Conservation (phyloP, 352 stramenopile genomes). For the Blastocystis sp. region DNA sequence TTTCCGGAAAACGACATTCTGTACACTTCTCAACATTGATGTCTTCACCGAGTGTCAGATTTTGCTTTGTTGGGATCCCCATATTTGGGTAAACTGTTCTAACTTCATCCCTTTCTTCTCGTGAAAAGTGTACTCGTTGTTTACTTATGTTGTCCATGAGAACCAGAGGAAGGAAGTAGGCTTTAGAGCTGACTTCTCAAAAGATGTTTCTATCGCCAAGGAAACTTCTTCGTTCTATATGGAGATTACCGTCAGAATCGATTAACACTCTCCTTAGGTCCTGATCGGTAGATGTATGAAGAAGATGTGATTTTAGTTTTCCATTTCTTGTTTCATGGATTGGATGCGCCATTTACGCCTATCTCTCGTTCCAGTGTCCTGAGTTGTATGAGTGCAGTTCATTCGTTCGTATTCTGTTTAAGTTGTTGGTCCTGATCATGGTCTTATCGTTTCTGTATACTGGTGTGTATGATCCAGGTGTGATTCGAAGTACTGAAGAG, state of each 20-base stretch:
- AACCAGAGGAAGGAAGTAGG: no score
- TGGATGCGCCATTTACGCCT: neutral
- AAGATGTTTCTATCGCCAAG: slow-evolving; percentile 9
- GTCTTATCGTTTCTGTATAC: neutral
- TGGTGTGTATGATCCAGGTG: neutral
- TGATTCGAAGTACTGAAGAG: neutral
- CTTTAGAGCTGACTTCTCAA: neutral
- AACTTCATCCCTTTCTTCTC: neutral
- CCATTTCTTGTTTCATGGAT: neutral
- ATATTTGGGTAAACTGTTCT: neutral
- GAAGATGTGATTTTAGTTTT: neutral
- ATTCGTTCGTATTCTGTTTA: neutral
- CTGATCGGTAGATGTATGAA: neutral
- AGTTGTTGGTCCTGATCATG: neutral
- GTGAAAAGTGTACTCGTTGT: neutral
- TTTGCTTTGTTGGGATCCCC: neutral
- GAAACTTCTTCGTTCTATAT: slow-evolving; percentile 40
- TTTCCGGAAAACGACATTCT: neutral
- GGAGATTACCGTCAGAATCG: slow-evolving; percentile 6
- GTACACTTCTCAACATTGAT: slow-evolving; percentile 17
- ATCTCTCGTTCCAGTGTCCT: neutral
- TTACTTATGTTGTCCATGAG: no score
- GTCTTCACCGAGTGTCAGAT: neutral
- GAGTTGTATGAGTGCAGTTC: neutral
- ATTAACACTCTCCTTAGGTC: neutral